These are phyloP conservation scores for Crucihimalaya himalaica DNA, from an alignment of 345 rosid genomes.

Conservation along the genomic window DNA sequence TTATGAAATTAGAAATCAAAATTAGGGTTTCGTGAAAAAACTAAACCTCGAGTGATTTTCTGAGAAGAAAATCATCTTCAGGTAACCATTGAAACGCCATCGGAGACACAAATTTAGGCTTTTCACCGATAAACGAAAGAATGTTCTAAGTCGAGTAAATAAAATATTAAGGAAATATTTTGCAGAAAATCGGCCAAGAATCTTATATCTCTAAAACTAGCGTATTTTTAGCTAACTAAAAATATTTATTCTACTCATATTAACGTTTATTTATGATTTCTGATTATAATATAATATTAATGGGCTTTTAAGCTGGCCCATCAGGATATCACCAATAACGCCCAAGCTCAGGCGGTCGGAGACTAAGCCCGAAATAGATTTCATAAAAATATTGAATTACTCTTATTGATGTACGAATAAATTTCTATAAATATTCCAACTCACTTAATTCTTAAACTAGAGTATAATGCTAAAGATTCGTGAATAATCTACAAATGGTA, in stretches of 20 bases:
- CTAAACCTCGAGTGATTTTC: constrained; percentile 34
- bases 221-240: not conserved
- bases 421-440: not conserved
- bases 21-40: constrained; percentile 16
- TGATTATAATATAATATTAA: not conserved
- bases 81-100: constrained; percentile 33
- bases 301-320: constrained; percentile 8
- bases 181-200: constrained; percentile 14
- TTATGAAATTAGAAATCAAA: not conserved
- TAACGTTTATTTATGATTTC: not conserved
- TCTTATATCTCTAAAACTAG: constrained; percentile 9
- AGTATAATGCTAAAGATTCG: constrained; percentile 6
- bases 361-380: not conserved
- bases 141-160: not conserved
- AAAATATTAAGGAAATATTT: constrained; percentile 17
- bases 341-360: not conserved
- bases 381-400: not conserved
- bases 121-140: not conserved
- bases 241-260: not conserved
- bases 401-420: not conserved
- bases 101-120: not conserved
- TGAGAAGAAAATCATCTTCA: constrained; percentile 31
- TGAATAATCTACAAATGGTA: not conserved
- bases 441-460: not conserved
- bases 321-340: not conserved